Conservation (phyloP, 2,329 filamentous ascomycete genomes). For the Ceratocystis cacaofunesta region DNA sequence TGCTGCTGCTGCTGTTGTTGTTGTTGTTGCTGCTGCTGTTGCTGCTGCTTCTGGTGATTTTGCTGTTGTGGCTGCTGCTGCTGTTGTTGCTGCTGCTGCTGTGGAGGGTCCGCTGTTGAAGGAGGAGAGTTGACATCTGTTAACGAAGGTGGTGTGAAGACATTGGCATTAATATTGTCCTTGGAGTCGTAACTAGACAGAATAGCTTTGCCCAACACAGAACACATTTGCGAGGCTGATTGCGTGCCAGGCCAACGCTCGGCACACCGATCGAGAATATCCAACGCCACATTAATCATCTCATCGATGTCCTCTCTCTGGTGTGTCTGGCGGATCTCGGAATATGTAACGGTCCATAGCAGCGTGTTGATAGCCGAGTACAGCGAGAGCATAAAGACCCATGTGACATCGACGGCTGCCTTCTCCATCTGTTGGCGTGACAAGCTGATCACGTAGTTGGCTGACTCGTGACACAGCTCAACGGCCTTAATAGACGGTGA, state of each 20-base stretch:
- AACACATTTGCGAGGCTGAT: constrained; percentile 71
- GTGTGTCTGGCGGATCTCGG: constrained; percentile 62
- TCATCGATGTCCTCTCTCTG: constrained; percentile 59
- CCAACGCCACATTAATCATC: constrained; percentile 58
- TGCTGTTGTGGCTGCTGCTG: constrained; percentile 13
- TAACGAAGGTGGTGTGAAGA: constrained; percentile 34
- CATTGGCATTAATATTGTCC: constrained; percentile 25
- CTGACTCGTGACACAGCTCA: constrained; percentile 66
- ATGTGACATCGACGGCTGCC: constrained; percentile 69
- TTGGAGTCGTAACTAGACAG: constrained; percentile 69
- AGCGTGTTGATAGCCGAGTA: constrained; percentile 88
- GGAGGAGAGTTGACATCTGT: constrained; percentile 35
- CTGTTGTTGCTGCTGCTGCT: constrained; percentile 9
- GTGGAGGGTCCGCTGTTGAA: constrained; percentile 23
- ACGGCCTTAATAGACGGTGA: constrained; percentile 70
- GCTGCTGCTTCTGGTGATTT: constrained; percentile 4
- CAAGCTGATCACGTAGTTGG: constrained; percentile 66
- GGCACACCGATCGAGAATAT: constrained; percentile 64
- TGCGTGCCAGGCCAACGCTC: constrained; percentile 85
- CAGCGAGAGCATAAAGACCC: constrained; percentile 79
- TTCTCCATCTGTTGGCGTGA: constrained; percentile 66
- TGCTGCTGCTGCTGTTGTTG: constrained; percentile 16
- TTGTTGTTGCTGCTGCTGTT: constrained; percentile 18
- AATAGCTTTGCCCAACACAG: constrained; percentile 71
- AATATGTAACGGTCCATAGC: constrained; percentile 81